Evolutionary conservation across 179 eudicot genomes (phyloP).

Genomic region (Vitellaria paradoxa): DNA sequence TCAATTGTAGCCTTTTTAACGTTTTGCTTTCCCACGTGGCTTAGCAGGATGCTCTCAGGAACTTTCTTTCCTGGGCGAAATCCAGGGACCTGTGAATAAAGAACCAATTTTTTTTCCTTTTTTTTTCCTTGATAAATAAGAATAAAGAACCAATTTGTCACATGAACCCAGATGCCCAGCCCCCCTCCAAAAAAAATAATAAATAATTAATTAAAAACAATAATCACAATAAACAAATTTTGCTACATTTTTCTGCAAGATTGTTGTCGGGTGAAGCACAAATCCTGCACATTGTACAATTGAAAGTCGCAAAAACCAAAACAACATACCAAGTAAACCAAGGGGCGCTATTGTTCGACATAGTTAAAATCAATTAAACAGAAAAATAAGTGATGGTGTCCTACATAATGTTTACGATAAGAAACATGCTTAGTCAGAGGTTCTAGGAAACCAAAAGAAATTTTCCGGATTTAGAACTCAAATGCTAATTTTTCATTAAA

Average conservation of each 20-base stretch:
- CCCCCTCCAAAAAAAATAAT: neutral
- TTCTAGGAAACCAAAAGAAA: neutral
- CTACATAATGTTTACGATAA: neutral
- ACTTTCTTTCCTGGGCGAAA: constrained; percentile 92
- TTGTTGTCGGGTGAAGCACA: neutral
- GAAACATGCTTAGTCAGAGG: neutral
- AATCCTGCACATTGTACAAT: neutral
- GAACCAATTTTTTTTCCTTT: neutral
- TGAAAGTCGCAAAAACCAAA: neutral
- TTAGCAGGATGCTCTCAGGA: constrained; percentile 72
- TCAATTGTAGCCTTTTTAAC: constrained; percentile 69
- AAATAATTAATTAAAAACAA: neutral
- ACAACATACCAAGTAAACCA: neutral
- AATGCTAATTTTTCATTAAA: neutral
- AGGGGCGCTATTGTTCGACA: neutral
- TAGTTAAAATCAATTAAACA: neutral
- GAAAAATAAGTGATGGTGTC: neutral
- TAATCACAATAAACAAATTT: neutral
- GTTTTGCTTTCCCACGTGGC: constrained; percentile 57
- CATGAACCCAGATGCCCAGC: too few relatives aligned
- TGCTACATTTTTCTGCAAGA: neutral
- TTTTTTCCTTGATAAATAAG: too few relatives aligned
- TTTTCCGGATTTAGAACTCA: neutral
- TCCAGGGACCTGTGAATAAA: constrained; percentile 75
- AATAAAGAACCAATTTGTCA: too few relatives aligned